These are phyloP conservation scores for Radiomyces spectabilis DNA, from an alignment of 192 early-diverging fungal species.

Conservation along the genomic window DNA sequence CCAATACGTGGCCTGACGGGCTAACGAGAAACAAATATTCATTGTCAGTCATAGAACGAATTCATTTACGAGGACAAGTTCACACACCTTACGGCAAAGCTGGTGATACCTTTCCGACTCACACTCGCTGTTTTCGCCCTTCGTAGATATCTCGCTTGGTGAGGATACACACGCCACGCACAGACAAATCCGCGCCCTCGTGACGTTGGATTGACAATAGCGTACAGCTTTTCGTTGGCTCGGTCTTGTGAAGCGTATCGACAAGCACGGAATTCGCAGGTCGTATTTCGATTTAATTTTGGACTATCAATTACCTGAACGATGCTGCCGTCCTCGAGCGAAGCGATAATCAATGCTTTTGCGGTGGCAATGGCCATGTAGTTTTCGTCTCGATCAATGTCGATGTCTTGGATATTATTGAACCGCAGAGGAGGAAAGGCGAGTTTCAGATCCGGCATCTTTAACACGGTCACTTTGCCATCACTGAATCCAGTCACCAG, in stretches of 20 bases:
- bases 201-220: background rate
- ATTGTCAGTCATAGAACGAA: too few relatives aligned
- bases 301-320: constrained; percentile 11
- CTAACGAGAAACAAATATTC: background rate
- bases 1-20: constrained; percentile 1
- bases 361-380: background rate
- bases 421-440: constrained; percentile 9
- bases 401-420: constrained; percentile 1
- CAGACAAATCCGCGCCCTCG: constrained; percentile 9
- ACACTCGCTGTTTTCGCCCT: background rate
- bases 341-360: background rate
- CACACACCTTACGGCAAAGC: background rate
- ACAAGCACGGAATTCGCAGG: constrained; percentile 1
- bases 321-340: background rate
- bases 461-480: constrained; percentile 3
- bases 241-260: background rate
- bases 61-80: too few relatives aligned
- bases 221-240: constrained; percentile 1
- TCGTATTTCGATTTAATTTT: background rate
- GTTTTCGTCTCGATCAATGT: background rate
- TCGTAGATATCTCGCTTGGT: too few relatives aligned
- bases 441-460: background rate
- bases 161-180: constrained; percentile 7
- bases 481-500: constrained; percentile 5
- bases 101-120: constrained; percentile 7